Evolutionary conservation across 2,329 filamentous ascomycete genomes (phyloP).

Genomic region (Neonectria coccinea): DNA sequence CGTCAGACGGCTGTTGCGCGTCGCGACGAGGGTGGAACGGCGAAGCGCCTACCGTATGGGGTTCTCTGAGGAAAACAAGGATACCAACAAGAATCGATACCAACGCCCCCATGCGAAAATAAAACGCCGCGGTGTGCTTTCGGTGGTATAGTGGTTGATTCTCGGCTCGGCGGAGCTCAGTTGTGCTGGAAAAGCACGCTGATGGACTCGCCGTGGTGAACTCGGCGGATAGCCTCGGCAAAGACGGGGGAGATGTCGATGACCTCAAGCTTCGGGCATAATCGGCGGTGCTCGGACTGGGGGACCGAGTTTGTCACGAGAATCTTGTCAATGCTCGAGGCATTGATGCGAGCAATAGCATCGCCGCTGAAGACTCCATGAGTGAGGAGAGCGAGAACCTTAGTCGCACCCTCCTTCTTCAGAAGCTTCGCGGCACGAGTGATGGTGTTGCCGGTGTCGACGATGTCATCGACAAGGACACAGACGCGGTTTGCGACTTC

Average conservation of each 20-base stretch:
- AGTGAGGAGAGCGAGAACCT: slow-evolving; percentile 91
- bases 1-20: slow-evolving; percentile 25
- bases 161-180: slow-evolving; percentile 32
- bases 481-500: slow-evolving; percentile 84
- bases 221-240: slow-evolving; percentile 92
- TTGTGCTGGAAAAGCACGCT: slow-evolving; percentile 81
- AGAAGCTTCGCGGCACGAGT: slow-evolving; percentile 96
- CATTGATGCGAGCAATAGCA: slow-evolving; percentile 93
- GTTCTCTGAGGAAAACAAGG: slow-evolving; percentile 22
- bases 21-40: slow-evolving; percentile 27
- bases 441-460: slow-evolving; percentile 97
- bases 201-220: slow-evolving; percentile 98
- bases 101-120: slow-evolving; percentile 22
- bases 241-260: slow-evolving; percentile 91
- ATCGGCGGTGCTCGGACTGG: slow-evolving; percentile 81
- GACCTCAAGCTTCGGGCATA: slow-evolving; percentile 90
- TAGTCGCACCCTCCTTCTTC: slow-evolving; percentile 93
- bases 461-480: slow-evolving; percentile 93
- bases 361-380: slow-evolving; percentile 96
- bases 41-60: slow-evolving; percentile 14
- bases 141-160: slow-evolving; percentile 25
- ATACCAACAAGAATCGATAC: slow-evolving; percentile 21
- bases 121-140: slow-evolving; percentile 29
- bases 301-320: slow-evolving; percentile 96
- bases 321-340: slow-evolving; percentile 91